These are phyloP conservation scores for Syncephalastrum sp. DNA, from an alignment of 371 early-diverging fungal species.

Conservation along the genomic window DNA sequence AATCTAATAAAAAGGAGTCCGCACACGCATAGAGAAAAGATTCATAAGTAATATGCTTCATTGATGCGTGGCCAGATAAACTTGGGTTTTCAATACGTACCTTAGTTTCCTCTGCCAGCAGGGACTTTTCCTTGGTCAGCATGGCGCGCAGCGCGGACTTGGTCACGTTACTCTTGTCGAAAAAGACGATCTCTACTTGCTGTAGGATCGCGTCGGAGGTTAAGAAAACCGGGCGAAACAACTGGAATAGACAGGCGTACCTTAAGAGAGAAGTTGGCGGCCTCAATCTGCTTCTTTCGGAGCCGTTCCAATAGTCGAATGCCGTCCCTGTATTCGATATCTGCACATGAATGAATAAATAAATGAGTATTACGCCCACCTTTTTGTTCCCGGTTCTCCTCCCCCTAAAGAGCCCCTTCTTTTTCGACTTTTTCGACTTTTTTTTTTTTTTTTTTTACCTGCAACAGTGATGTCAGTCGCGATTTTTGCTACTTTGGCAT, in stretches of 20 bases:
- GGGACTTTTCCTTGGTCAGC: constrained; percentile 37
- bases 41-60: no score
- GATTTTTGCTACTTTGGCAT: constrained; percentile 39
- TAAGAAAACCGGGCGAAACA: neutral
- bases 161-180: constrained; percentile 37
- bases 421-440: no score
- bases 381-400: neutral
- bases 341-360: constrained; percentile 22
- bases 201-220: constrained; percentile 11
- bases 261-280: constrained; percentile 38
- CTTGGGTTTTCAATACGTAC: constrained; percentile 13
- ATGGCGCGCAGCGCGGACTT: constrained; percentile 38
- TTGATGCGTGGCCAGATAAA: no score
- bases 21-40: no score
- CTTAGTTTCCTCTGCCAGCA: constrained; percentile 23
- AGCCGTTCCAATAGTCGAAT: constrained; percentile 44
- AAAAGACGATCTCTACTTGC: constrained; percentile 48
- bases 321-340: constrained; percentile 57
- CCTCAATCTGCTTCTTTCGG: constrained; percentile 36
- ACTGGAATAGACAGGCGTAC: constrained; percentile 20
- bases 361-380: no score
- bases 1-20: constrained; percentile 10
- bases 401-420: no score
- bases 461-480: constrained; percentile 56
- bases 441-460: constrained; percentile 30